Evolutionary conservation across 345 rosid species (phyloP).

Genomic region (Boechera retrofracta): DNA sequence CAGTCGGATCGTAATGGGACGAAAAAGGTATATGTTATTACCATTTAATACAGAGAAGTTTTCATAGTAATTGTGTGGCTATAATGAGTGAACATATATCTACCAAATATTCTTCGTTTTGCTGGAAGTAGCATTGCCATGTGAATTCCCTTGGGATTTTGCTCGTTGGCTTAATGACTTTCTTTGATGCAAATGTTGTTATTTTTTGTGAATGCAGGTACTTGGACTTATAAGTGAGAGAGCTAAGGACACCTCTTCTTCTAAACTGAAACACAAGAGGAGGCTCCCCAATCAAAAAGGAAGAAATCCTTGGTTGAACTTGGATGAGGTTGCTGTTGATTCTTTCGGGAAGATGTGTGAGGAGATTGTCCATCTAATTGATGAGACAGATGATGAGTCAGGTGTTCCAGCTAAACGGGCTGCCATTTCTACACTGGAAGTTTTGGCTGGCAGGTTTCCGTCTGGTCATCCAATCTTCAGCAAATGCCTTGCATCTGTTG

Average conservation of each 20-base stretch:
- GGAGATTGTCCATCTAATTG: conserved; percentile 68
- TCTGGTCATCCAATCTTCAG: conserved; percentile 70
- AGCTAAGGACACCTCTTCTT: conserved; percentile 55
- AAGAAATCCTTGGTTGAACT: conserved; percentile 56
- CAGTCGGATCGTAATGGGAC: conserved; percentile 59
- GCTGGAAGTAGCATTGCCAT: conserved; percentile 15
- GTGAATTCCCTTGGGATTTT: conserved; percentile 3
- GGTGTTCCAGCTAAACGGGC: conserved; percentile 61
- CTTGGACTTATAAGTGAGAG: conserved; percentile 78
- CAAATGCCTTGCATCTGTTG: conserved; percentile 68
- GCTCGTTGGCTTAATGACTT: neutral
- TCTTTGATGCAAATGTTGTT: conserved; percentile 25
- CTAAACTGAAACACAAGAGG: conserved; percentile 52
- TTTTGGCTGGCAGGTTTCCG: conserved; percentile 69
- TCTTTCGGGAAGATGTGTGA: conserved; percentile 65
- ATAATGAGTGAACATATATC: neutral
- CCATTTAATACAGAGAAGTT: neutral
- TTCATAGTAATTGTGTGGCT: conserved; percentile 4
- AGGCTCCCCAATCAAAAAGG: conserved; percentile 45
- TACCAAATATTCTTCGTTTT: conserved; percentile 2
- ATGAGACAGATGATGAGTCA: conserved; percentile 56
- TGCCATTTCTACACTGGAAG: conserved; percentile 81
- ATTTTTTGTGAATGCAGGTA: conserved; percentile 54
- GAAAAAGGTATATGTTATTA: conserved; percentile 65
- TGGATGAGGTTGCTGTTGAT: conserved; percentile 61